Conservation (phyloP, 805 yeast species). For the Ogataea pini region DNA sequence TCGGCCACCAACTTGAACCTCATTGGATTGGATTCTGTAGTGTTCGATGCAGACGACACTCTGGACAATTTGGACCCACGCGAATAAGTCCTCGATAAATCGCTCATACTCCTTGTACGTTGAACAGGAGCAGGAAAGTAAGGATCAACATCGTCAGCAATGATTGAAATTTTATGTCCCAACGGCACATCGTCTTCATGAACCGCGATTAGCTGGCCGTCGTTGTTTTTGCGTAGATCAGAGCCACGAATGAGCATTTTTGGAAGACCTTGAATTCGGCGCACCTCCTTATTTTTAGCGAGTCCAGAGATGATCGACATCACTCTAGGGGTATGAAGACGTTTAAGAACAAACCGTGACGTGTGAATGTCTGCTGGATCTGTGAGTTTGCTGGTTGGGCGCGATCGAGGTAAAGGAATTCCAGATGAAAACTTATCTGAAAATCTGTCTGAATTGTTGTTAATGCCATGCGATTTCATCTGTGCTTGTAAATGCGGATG, state of each 20-base stretch:
- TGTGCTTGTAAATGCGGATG: neutral
- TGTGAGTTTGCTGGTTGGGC: neutral
- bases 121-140: neutral
- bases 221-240: slow-evolving; percentile 2
- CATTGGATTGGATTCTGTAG: slow-evolving; percentile 11
- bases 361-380: slow-evolving; percentile 2
- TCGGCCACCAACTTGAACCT: slow-evolving; percentile 14
- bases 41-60: slow-evolving; percentile 3
- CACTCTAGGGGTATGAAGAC: slow-evolving; percentile 3
- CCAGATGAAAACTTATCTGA: neutral
- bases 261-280: slow-evolving; percentile 5
- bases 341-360: neutral
- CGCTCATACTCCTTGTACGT: slow-evolving; percentile 1
- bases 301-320: slow-evolving; percentile 1
- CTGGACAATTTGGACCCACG: slow-evolving; percentile 9
- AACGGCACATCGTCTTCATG: neutral
- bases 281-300: slow-evolving; percentile 4
- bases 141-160: slow-evolving; percentile 1
- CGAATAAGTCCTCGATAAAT: slow-evolving; percentile 9
- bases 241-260: slow-evolving; percentile 2
- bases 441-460: neutral
- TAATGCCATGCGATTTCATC: neutral
- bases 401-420: neutral
- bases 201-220: neutral
- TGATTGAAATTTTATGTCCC: neutral